Base-by-base conservation (phyloP, 352 stramenopile species). In the Pythium apleroticum region DNA sequence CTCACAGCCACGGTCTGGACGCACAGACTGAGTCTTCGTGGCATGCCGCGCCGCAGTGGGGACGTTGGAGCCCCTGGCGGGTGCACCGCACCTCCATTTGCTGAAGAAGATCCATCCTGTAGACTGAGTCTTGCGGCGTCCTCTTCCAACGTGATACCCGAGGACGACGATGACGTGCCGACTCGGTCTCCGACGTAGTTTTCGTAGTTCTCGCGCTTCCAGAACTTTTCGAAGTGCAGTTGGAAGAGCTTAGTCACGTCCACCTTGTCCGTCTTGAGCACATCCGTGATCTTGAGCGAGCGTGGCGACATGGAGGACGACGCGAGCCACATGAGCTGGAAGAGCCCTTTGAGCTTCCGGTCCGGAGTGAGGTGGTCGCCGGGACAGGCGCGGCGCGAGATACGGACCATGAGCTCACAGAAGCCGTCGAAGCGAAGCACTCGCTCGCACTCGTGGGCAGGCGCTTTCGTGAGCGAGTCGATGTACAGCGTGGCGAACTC, bases 241-340 rank as follows among this genome's bases (percentile, higher is more conserved):
- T 80, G 56, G 60, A 94, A 94, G 20, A 79, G 62, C 52, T 84
- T 84, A 25, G 72, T 80, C n/a, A 88, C 77, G 66, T 90, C 57
- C 4, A 69, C 63, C 39, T 76, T 73, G 63, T 89, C 80, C n/a
- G 76, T 87, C 73, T 90, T 92, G 65, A 89, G 80, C 7, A 89
- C 70, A 48, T 88, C 79, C 45, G 73, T 81, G 60, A 89, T 91
- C 77, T 86, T 83, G 28, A 90, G 65, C 27, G 71, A 65, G 5
- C 73, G 77, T 22, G 71, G 76, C 20, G 79, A 89, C 45, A 63
- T 74, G 11, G 81, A 85, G 22, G 80, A 69, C 17, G 78, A 86
- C 25, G 78, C 75, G 35, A 94, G 69, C 85, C 85, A 94, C 85
- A 94, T 94, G 48, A 92, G 66, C 69, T 94, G 85, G 58, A 94